Conservation (phyloP, 768 basidiomycete species). For the Rhizopogon rudus region DNA sequence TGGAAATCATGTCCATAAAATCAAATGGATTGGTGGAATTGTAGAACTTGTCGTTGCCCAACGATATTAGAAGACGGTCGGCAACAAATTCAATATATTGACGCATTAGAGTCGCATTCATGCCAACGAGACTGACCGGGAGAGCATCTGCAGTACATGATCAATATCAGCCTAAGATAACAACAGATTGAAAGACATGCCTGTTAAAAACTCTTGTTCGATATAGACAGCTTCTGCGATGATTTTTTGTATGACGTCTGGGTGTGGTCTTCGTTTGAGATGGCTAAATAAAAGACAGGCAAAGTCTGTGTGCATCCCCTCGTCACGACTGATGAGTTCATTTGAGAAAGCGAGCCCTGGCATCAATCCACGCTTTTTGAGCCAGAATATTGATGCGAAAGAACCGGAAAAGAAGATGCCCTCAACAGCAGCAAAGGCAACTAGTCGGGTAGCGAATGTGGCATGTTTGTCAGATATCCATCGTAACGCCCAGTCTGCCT, state of each 20-base stretch:
- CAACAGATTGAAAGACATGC: slow-evolving; percentile 28
- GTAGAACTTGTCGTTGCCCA: slow-evolving; percentile 82
- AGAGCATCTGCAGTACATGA: slow-evolving; percentile 59
- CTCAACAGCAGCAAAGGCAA: slow-evolving; percentile 95
- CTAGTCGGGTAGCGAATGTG: slow-evolving; percentile 82
- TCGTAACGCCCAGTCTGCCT: slow-evolving; percentile 91
- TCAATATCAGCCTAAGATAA: neutral
- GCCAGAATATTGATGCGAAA: slow-evolving; percentile 93
- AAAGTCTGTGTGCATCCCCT: slow-evolving; percentile 96
- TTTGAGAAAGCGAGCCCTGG: slow-evolving; percentile 97
- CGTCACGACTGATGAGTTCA: slow-evolving; percentile 92
- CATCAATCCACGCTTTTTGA: slow-evolving; percentile 97
- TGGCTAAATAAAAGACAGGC: slow-evolving; percentile 88
- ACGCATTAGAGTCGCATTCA: slow-evolving; percentile 84
- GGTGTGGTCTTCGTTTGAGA: slow-evolving; percentile 75
- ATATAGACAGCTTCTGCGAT: slow-evolving; percentile 82
- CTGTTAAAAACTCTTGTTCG: slow-evolving; percentile 82
- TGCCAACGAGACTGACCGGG: slow-evolving; percentile 82
- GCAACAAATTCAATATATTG: slow-evolving; percentile 92
- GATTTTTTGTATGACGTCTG: slow-evolving; percentile 63
- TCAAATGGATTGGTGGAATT: slow-evolving; percentile 79
- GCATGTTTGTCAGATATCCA: slow-evolving; percentile 86
- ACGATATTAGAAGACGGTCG: slow-evolving; percentile 77
- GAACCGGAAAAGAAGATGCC: slow-evolving; percentile 96
- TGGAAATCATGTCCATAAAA: slow-evolving; percentile 93